Percentiles rank a stretch among this genome's conserved stretches.
Evolutionary conservation across 202 grass and related monocot genomes (phyloP).

Genomic region (Thinopyrum obtusiflorum): DNA sequence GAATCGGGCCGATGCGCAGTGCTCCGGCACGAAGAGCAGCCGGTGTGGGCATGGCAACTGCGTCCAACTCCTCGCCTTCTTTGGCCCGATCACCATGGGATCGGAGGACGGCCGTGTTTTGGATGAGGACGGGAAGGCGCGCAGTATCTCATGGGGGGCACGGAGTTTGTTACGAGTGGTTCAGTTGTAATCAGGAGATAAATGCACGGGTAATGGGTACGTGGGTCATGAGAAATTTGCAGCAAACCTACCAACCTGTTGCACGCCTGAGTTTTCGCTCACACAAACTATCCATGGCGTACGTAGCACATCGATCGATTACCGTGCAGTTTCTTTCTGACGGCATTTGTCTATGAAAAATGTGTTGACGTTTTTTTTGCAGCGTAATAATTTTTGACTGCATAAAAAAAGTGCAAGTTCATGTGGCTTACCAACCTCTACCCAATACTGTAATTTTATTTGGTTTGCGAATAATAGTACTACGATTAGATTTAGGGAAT

Average conservation of each 20-base stretch:
- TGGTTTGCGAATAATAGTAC: no score
- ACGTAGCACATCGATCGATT: not conserved
- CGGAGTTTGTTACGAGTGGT: not conserved
- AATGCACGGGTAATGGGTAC: not conserved
- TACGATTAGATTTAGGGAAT: no score
- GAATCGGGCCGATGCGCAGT: slow-evolving; percentile 30
- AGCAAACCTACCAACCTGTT: slow-evolving; percentile 29
- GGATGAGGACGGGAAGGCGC: not conserved
- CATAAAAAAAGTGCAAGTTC: not conserved
- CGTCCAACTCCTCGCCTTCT: not conserved
- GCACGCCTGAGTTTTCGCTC: not conserved
- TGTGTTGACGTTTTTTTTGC: not conserved
- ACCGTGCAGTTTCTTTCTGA: not conserved
- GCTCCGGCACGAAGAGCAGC: slow-evolving; percentile 19
- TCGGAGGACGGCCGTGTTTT: not conserved
- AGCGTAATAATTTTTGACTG: no score
- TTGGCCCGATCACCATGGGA: slow-evolving; percentile 13
- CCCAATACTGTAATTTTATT: no score
- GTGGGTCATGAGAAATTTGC: slow-evolving; percentile 26
- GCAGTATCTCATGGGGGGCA: not conserved
- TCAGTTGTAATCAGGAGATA: not conserved
- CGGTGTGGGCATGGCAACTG: not conserved
- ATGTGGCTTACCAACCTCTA: not conserved
- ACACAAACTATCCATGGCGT: not conserved
- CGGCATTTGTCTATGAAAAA: not conserved